Base-by-base conservation (phyloP, 495 filamentous ascomycete genomes). In the Penicillium paxilli region DNA sequence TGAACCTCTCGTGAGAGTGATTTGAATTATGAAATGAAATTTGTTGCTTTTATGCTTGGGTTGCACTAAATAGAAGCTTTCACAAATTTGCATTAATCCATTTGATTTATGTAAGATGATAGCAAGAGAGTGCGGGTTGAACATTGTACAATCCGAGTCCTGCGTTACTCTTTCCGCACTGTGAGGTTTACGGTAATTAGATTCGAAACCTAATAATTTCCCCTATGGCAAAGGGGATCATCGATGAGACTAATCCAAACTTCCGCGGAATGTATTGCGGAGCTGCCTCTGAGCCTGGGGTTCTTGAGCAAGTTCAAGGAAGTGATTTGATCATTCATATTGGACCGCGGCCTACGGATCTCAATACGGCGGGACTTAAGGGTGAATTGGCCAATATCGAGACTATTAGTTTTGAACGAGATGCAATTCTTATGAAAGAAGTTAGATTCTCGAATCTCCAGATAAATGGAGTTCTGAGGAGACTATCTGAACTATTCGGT, bases 141-240 rank as follows among this genome's bases (percentile, higher is more conserved):
- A n/a, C n/a, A n/a, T n/a, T n/a, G n/a, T n/a, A n/a, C n/a, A n/a
- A n/a, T n/a, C n/a, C n/a, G n/a, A n/a, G n/a, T n/a, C n/a, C n/a
- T n/a, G n/a, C n/a, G n/a, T n/a, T n/a, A n/a, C n/a, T n/a, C n/a
- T n/a, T n/a, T n/a, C n/a, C n/a, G n/a, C n/a, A n/a, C n/a, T n/a
- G n/a, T n/a, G n/a, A n/a, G n/a, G n/a, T n/a, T n/a, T n/a, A n/a
- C n/a, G n/a, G n/a, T n/a, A n/a, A n/a, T 46, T 3, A 49, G 41
- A 6, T 7, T 58, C 10, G 46, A 50, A 21, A 49, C 45, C 30
- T 58, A 37, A 21, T 26, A 33, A 22, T 49, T 30, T 10, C 55
- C n/a, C n/a, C 50, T 1, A 54, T 58, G 55, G 55, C 50, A 7
- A 58, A 58, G 16, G 55, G 55, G 1, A 25, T 58, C 11, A 47